These are phyloP conservation scores for Scheffersomyces stipitis DNA, from an alignment of 805 yeast genomes.

Conservation along the genomic window DNA sequence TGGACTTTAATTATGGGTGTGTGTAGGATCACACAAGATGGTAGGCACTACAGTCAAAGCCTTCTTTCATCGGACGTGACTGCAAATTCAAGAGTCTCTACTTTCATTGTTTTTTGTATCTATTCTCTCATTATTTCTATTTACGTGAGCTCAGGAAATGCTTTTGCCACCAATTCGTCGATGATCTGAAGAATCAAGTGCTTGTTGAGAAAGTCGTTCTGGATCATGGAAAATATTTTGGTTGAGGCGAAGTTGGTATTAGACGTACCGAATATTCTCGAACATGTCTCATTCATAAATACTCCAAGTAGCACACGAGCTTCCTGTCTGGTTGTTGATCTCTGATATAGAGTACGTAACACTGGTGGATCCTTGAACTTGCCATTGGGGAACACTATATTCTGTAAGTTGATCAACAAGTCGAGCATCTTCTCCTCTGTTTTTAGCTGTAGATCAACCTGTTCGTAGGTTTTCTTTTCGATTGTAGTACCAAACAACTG, in stretches of 20 bases:
- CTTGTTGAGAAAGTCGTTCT: conserved; percentile 67
- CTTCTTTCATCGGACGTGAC: too few relatives aligned
- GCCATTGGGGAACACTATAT: conserved; percentile 45
- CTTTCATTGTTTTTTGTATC: too few relatives aligned
- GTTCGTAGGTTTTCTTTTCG: conserved; percentile 61
- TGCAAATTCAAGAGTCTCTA: too few relatives aligned
- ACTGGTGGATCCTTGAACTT: conserved; percentile 46
- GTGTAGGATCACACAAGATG: too few relatives aligned
- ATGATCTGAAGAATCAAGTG: conserved; percentile 59
- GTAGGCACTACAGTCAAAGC: too few relatives aligned
- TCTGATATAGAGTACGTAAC: conserved; percentile 52
- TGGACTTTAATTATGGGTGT: too few relatives aligned
- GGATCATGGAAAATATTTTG: conserved; percentile 63
- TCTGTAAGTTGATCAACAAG: conserved; percentile 19
- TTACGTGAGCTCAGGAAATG: conserved; percentile 48
- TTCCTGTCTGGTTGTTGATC: conserved; percentile 52
- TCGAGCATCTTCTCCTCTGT: conserved; percentile 49
- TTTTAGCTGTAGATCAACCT: conserved; percentile 33
- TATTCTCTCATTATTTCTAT: too few relatives aligned
- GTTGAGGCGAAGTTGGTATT: conserved; percentile 64
- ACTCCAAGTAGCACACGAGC: conserved; percentile 56
- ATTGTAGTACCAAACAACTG: conserved; percentile 86
- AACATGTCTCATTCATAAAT: conserved; percentile 62
- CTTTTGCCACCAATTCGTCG: conserved; percentile 53
- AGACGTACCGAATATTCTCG: conserved; percentile 69